These are phyloP conservation scores for Dictyostelium discoideum DNA, from an alignment of 78 protist genomes.

Conservation along the genomic window DNA sequence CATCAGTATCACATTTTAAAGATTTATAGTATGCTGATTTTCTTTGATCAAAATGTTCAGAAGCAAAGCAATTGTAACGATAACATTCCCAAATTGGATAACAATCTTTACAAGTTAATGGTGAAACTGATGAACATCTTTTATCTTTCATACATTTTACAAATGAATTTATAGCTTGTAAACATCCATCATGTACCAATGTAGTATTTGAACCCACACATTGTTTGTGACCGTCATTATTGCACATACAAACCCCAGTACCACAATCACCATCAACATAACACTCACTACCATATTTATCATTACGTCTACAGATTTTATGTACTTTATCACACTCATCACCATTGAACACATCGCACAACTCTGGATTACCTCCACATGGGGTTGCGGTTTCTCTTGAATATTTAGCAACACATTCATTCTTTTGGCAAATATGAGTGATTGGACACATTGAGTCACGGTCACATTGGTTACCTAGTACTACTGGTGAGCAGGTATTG, in stretches of 20 bases:
- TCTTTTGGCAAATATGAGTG: background rate
- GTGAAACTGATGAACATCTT: background rate
- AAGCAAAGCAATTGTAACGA: background rate
- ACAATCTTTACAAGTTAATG: background rate
- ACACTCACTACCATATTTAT: background rate
- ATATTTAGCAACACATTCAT: slow-evolving; percentile 1
- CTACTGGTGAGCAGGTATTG: background rate
- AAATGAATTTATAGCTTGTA: background rate
- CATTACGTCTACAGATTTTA: background rate
- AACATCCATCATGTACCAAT: background rate
- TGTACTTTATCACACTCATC: background rate
- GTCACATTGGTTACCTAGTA: background rate
- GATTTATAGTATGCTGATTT: background rate
- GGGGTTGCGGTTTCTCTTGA: background rate
- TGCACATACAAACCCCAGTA: background rate
- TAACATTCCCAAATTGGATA: background rate
- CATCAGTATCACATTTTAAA: background rate
- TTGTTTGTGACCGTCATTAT: background rate
- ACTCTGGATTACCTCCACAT: background rate
- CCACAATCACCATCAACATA: slow-evolving; percentile 36
- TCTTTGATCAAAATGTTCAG: background rate
- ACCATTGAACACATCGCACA: slow-evolving; percentile 9
- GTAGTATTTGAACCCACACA: background rate
- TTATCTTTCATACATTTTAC: background rate
- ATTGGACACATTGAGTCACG: background rate